A percentile compares a stretch with the other conserved stretches of the same genome.
phyloP scores from a whole-genome alignment of 371 early-diverging fungal species.

The Mucor circinelloides region DNA sequence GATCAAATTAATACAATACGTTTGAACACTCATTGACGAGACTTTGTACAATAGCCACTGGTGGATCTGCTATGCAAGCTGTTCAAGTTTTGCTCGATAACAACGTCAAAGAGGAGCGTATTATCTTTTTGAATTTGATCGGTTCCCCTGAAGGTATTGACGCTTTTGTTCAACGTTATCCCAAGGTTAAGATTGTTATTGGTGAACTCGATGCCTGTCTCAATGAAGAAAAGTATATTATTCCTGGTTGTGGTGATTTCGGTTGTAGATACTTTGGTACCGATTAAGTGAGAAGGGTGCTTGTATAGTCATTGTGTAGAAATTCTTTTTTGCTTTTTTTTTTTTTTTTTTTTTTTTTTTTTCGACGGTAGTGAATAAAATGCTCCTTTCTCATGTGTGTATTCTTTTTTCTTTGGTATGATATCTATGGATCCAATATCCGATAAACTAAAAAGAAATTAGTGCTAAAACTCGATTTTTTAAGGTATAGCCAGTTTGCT shows the following conservation, averaged over 20 bases:
- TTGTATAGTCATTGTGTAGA: not conserved
- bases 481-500: not conserved
- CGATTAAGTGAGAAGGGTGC: constrained; percentile 14
- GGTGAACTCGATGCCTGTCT: constrained; percentile 86
- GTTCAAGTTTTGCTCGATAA: constrained; percentile 84
- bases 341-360: constrained; percentile 1
- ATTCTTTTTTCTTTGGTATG: not conserved
- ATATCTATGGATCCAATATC: not conserved
- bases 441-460: not conserved
- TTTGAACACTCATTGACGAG: not conserved
- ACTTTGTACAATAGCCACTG: constrained; percentile 73
- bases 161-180: constrained; percentile 72
- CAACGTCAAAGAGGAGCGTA: constrained; percentile 85
- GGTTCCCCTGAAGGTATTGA: constrained; percentile 84
- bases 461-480: not conserved
- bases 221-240: constrained; percentile 82
- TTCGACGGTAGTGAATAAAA: not conserved
- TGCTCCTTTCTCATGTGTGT: not conserved
- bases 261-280: constrained; percentile 73
- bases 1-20: not conserved
- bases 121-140: constrained; percentile 84
- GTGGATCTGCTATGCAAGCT: constrained; percentile 91
- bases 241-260: constrained; percentile 96
- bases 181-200: constrained; percentile 83
- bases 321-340: not conserved